Evolutionary conservation across 139 green algal species (phyloP).

Genomic region (Chlorella sp.): DNA sequence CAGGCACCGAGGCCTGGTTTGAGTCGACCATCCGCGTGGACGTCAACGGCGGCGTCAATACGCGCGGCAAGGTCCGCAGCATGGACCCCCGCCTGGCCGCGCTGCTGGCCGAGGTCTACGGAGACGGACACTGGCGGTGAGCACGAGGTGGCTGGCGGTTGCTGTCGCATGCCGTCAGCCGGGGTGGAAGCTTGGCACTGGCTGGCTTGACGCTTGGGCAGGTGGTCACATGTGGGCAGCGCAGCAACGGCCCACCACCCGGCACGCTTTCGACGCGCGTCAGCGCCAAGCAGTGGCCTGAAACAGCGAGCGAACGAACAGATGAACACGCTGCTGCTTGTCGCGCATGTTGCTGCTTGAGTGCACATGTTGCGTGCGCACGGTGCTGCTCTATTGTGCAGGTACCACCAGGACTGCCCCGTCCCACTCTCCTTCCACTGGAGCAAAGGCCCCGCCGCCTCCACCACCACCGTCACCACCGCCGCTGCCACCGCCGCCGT

Average conservation of each 20-base stretch:
- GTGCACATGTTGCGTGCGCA: not conserved
- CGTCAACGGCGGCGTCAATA: conserved; percentile 69
- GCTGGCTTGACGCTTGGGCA: not conserved
- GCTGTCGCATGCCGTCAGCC: not conserved
- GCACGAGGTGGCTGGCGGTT: not conserved
- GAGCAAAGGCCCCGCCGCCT: not conserved
- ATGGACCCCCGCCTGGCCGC: conserved; percentile 56
- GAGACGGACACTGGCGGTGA: conserved; percentile 30
- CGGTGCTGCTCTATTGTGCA: too few species aligned
- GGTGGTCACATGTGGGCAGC: not conserved
- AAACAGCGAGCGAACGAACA: not conserved
- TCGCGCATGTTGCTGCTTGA: not conserved
- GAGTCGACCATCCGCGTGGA: conserved; percentile 45
- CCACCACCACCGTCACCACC: not conserved
- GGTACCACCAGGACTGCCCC: conserved; percentile 23
- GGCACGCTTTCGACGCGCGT: too few species aligned
- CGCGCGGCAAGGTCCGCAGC: conserved; percentile 37
- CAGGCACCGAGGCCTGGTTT: conserved; percentile 69
- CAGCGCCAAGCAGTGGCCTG: too few species aligned
- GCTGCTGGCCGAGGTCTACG: conserved; percentile 36
- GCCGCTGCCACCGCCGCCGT: not conserved
- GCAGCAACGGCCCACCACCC: too few species aligned
- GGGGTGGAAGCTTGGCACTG: not conserved
- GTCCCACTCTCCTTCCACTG: conserved; percentile 9
- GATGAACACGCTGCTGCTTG: not conserved